These are phyloP conservation scores for Aquilaria sinensis DNA, from an alignment of 345 rosid genomes.

Conservation along the genomic window DNA sequence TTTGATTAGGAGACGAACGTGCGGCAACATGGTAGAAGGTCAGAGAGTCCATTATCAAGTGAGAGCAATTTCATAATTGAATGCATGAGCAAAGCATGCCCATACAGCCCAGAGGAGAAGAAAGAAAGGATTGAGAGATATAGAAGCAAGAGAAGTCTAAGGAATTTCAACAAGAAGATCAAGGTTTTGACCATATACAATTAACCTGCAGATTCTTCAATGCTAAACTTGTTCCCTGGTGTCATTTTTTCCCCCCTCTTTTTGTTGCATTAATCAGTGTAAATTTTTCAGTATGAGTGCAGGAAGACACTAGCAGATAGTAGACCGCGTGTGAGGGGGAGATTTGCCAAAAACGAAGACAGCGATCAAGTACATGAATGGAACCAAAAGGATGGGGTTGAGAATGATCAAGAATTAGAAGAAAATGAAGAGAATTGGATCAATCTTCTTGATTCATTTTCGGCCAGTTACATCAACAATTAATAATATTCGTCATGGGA, in stretches of 20 bases:
- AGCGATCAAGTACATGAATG: slow-evolving; percentile 39
- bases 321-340: slow-evolving; percentile 88
- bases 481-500: slow-evolving; percentile 6
- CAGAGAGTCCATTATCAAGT: slow-evolving; percentile 51
- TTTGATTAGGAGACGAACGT: slow-evolving; percentile 19
- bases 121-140: slow-evolving; percentile 84
- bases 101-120: slow-evolving; percentile 86
- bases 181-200: slow-evolving; percentile 39
- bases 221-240: background rate
- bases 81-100: slow-evolving; percentile 72
- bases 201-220: background rate
- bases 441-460: slow-evolving; percentile 54
- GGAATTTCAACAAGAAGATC: slow-evolving; percentile 96
- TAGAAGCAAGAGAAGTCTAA: slow-evolving; percentile 66
- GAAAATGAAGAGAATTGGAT: slow-evolving; percentile 67
- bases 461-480: slow-evolving; percentile 39
- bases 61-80: slow-evolving; percentile 83
- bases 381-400: slow-evolving; percentile 26
- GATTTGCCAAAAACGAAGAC: slow-evolving; percentile 89
- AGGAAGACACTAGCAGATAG: slow-evolving; percentile 96
- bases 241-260: background rate
- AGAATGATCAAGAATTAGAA: slow-evolving; percentile 27
- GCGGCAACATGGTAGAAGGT: slow-evolving; percentile 35
- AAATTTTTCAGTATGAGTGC: slow-evolving; percentile 61
- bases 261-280: background rate